A percentile compares a stretch with the other conserved stretches of the same genome.
phyloP scores from a whole-genome alignment of 768 basidiomycete genomes.

The Mycena rebaudengoi region DNA sequence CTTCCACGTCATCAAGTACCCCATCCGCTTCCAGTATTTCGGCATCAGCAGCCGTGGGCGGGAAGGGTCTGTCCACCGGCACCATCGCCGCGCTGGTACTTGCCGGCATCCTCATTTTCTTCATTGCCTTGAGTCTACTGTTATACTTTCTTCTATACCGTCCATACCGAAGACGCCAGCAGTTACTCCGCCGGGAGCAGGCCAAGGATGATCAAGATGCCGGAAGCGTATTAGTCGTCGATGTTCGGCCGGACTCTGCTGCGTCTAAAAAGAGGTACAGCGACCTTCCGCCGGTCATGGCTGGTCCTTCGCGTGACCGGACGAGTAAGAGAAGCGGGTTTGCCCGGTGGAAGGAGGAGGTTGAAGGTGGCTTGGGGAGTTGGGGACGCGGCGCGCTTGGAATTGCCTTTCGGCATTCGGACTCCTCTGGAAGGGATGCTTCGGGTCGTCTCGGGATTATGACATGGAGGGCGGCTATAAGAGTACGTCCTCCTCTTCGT shows the following conservation, averaged over 20 bases:
- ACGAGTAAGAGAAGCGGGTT: conserved; percentile 49
- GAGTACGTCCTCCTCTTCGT: conserved; percentile 39
- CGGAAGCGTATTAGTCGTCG: conserved; percentile 27
- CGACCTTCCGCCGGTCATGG: not conserved
- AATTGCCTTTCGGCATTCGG: conserved; percentile 53
- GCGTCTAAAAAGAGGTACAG: conserved; percentile 13
- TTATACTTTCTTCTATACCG: conserved; percentile 58
- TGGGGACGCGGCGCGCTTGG: conserved; percentile 41
- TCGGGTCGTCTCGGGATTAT: conserved; percentile 28
- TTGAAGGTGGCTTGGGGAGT: conserved; percentile 43
- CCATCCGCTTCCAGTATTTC: not conserved
- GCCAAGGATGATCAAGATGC: conserved; percentile 24
- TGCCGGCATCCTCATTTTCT: conserved; percentile 60
- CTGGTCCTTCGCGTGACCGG: conserved; percentile 29
- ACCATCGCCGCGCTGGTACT: conserved; percentile 74
- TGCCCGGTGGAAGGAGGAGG: conserved; percentile 53
- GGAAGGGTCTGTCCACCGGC: conserved; percentile 51
- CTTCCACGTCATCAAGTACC: no score
- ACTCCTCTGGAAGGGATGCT: conserved; percentile 29
- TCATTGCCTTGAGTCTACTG: conserved; percentile 50
- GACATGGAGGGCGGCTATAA: conserved; percentile 36
- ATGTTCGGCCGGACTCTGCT: conserved; percentile 20
- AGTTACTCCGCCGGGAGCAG: conserved; percentile 24
- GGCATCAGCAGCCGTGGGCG: conserved; percentile 13
- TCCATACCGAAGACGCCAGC: conserved; percentile 48